Percentiles rank a stretch among this genome's conserved stretches.
These are phyloP conservation scores for Gastrolobium bilobum DNA, from an alignment of 306 rosid species.

Conservation along the genomic window DNA sequence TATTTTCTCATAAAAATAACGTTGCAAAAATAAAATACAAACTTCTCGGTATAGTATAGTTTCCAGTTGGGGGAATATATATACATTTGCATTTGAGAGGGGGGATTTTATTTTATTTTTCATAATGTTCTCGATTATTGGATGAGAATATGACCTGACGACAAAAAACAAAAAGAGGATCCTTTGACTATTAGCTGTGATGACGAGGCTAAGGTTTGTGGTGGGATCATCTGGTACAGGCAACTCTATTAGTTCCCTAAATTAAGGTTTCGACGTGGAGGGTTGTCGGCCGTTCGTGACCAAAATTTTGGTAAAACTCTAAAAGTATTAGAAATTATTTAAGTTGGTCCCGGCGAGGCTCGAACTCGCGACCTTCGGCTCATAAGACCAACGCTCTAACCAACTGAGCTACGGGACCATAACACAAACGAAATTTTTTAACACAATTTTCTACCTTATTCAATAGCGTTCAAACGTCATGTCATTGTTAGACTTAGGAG, in stretches of 20 bases:
- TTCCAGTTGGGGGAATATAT: neutral
- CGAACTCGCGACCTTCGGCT: slow-evolving; percentile 83
- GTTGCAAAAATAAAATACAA: neutral
- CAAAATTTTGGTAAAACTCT: no score
- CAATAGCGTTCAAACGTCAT: no score
- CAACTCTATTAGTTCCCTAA: neutral
- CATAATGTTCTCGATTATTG: slow-evolving; percentile 18
- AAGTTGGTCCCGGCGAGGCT: slow-evolving; percentile 67
- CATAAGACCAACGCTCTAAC: slow-evolving; percentile 78
- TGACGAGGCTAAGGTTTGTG: neutral
- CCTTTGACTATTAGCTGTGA: neutral
- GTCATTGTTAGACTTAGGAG: no score
- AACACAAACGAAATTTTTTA: no score
- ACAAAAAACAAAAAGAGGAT: neutral
- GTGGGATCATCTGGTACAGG: slow-evolving; percentile 41
- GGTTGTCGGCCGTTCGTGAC: slow-evolving; percentile 17
- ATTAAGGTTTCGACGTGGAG: slow-evolving; percentile 41
- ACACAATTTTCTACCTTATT: no score
- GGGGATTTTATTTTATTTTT: no score
- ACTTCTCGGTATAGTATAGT: neutral
- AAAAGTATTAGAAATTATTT: no score
- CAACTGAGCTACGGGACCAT: slow-evolving; percentile 78
- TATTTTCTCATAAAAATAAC: neutral
- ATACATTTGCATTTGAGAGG: neutral
- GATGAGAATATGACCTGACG: neutral